A percentile compares a stretch with the other conserved stretches of the same genome.
phyloP scores from a whole-genome alignment of 805 yeast species.

The Kuraishia cidri region DNA sequence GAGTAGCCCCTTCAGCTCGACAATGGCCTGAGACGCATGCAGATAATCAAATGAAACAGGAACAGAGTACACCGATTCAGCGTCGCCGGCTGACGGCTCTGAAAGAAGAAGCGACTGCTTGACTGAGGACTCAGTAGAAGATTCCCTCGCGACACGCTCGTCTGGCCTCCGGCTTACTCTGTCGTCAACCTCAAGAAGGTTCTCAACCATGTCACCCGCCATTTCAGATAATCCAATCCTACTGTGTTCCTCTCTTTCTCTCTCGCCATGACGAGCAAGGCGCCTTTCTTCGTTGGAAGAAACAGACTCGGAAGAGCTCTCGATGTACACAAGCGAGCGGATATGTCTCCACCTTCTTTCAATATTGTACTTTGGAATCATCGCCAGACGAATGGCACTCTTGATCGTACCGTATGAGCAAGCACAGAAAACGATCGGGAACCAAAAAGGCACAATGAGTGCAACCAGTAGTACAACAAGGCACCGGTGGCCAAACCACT shows the following conservation, averaged over 20 bases:
- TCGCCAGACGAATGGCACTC: slow-evolving; percentile 1
- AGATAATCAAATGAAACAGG: background rate
- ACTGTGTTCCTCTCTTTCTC: too few species aligned
- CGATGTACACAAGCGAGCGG: too few species aligned
- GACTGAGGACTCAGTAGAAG: background rate
- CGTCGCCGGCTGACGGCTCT: background rate
- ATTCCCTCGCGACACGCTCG: background rate
- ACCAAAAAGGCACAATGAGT: slow-evolving; percentile 35
- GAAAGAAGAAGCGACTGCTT: background rate
- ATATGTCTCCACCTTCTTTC: background rate
- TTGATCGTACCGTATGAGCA: slow-evolving; percentile 9
- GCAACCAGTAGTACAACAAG: slow-evolving; percentile 10
- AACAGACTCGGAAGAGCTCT: too few species aligned
- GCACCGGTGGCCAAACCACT: too few species aligned
- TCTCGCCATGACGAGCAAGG: too few species aligned
- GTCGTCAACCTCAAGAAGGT: slow-evolving; percentile 1
- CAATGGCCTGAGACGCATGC: background rate
- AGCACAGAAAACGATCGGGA: slow-evolving; percentile 32
- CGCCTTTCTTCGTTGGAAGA: too few species aligned
- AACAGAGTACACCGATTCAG: background rate
- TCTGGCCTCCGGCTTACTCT: slow-evolving; percentile 1
- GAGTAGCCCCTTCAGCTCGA: background rate
- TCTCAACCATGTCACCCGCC: slow-evolving; percentile 1
- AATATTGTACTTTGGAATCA: background rate
- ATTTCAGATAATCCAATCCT: background rate